These are phyloP conservation scores for Cordyceps fumosorosea DNA, from an alignment of 2,329 filamentous ascomycete species.

Conservation along the genomic window DNA sequence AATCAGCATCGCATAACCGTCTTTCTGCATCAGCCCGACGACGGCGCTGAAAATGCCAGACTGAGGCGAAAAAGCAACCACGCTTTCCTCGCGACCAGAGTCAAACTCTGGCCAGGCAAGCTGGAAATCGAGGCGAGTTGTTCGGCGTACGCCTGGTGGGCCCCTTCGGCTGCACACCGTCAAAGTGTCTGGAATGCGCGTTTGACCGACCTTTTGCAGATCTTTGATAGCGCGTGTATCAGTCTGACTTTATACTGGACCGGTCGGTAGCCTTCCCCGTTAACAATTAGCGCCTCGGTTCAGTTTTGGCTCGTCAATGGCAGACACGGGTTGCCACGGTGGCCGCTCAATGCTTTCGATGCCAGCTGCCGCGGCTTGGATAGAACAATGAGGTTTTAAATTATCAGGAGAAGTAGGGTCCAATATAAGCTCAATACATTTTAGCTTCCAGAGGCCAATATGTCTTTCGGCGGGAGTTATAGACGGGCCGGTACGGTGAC, in stretches of 20 bases:
- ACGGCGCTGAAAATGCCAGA: background rate
- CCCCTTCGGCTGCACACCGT: background rate
- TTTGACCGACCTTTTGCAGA: background rate
- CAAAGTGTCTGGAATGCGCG: conserved; percentile 3
- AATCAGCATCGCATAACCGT: no score
- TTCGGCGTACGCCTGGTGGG: background rate
- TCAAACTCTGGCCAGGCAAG: background rate
- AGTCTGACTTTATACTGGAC: background rate
- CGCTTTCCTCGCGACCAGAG: background rate
- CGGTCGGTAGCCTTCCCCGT: no score
- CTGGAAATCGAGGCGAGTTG: background rate
- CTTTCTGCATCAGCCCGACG: background rate
- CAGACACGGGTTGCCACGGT: background rate
- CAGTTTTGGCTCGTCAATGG: background rate
- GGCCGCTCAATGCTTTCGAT: background rate
- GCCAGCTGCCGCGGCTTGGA: no score
- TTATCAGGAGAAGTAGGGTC: no score
- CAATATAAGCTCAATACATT: background rate
- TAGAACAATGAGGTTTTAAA: background rate
- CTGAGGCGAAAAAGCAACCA: background rate
- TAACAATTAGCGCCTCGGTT: background rate
- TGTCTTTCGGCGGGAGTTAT: background rate
- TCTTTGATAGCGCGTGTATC: background rate
- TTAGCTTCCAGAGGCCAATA: background rate
- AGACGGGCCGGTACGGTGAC: background rate